Conservation (phyloP, 192 early-diverging fungal species). For the Diversispora epigaea region DNA sequence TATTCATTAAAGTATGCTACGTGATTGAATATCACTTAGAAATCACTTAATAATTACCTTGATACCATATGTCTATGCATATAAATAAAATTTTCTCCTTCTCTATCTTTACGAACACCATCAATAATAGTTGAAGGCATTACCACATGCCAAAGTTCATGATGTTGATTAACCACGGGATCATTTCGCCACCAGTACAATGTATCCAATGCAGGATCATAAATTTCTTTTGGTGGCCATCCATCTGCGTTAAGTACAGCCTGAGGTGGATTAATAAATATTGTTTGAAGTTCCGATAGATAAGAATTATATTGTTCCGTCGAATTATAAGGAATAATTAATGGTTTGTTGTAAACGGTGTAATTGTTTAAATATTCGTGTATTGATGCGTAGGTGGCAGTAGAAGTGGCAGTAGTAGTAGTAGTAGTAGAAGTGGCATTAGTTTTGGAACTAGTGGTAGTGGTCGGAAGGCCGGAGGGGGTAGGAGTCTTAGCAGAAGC, state of each 20-base stretch:
- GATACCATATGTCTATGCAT: conserved; percentile 4
- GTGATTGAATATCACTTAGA: neutral
- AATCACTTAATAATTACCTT: neutral
- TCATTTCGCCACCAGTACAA: conserved; percentile 22
- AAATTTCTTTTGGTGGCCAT: conserved; percentile 10
- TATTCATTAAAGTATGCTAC: neutral
- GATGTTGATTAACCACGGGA: conserved; percentile 3
- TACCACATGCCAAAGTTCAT: conserved; percentile 5
- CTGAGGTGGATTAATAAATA: neutral
- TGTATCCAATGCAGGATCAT: neutral
- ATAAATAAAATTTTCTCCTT: conserved; percentile 20
- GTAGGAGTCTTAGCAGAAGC: no score
- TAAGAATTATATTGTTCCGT: no score
- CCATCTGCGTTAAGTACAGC: neutral
- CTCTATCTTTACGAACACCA: neutral
- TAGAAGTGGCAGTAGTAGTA: no score
- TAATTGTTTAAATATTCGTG: no score
- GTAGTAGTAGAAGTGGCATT: no score
- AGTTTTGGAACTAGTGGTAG: no score
- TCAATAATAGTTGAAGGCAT: neutral
- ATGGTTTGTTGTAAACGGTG: no score
- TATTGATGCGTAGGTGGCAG: no score
- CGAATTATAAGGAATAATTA: no score
- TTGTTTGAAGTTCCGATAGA: neutral
- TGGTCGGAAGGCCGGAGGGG: no score